Percentiles rank a stretch among this genome's conserved stretches.
Evolutionary conservation across 768 basidiomycete species (phyloP).

Genomic region (Leccinellum luteum): DNA sequence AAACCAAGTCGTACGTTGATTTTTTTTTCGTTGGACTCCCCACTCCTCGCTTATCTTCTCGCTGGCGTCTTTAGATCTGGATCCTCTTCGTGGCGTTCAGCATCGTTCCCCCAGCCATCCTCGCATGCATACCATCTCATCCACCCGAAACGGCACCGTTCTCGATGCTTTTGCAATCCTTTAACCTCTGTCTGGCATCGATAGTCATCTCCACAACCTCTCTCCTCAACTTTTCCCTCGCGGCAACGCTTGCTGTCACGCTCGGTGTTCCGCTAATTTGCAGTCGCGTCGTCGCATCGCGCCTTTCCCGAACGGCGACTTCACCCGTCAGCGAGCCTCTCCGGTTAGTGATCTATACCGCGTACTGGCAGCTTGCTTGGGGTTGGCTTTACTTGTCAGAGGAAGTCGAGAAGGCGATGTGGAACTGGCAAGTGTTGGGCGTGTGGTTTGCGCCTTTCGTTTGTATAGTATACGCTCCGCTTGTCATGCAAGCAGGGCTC

Average conservation of each 20-base stretch:
- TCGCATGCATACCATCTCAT: constrained; percentile 28
- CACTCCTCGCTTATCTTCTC: constrained; percentile 14
- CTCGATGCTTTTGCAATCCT: constrained; percentile 58
- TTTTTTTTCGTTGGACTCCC: not conserved
- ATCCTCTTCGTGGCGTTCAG: constrained; percentile 30
- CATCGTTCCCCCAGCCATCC: constrained; percentile 32
- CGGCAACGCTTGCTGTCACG: constrained; percentile 62
- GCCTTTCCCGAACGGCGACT: constrained; percentile 11
- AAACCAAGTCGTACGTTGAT: constrained; percentile 38
- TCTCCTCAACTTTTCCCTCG: constrained; percentile 91
- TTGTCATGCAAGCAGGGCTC: constrained; percentile 68
- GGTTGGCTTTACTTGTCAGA: constrained; percentile 54
- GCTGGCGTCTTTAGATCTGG: constrained; percentile 20
- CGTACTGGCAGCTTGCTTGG: constrained; percentile 49
- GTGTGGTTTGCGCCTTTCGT: constrained; percentile 85
- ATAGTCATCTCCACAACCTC: constrained; percentile 82
- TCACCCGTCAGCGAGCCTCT: constrained; percentile 24
- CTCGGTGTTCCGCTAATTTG: constrained; percentile 65
- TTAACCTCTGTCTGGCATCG: constrained; percentile 82
- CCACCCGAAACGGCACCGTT: constrained; percentile 35
- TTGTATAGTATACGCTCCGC: constrained; percentile 74
- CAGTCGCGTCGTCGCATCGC: constrained; percentile 37
- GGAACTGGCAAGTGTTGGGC: constrained; percentile 77
- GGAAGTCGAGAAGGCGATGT: constrained; percentile 51
- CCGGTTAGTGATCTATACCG: constrained; percentile 18